Evolutionary conservation across 495 filamentous ascomycete genomes (phyloP).

Genomic region (Copromyces sp.): DNA sequence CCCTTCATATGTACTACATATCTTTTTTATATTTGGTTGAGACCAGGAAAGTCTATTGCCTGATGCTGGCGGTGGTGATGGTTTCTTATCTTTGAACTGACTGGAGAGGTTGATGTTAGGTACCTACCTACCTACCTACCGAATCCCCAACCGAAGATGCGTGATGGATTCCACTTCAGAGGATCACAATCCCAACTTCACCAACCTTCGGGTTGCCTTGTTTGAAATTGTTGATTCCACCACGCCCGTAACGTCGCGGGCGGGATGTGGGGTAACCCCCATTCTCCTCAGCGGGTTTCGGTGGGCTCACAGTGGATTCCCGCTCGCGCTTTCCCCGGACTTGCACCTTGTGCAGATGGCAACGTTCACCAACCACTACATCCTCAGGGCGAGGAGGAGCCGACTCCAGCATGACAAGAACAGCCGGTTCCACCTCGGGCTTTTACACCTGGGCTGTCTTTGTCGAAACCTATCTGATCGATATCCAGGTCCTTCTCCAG

Average conservation of each 20-base stretch:
- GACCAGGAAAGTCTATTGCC: not conserved
- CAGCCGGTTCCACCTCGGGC: not conserved
- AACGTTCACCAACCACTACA: not conserved
- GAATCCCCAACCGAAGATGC: not conserved
- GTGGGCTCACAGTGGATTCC: not conserved
- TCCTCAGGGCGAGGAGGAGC: not conserved
- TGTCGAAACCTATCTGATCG: not conserved
- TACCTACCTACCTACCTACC: no score
- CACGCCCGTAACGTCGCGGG: not conserved
- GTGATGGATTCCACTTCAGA: not conserved
- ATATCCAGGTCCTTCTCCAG: not conserved
- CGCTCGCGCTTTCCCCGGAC: not conserved
- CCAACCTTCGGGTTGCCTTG: not conserved
- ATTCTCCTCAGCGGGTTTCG: not conserved
- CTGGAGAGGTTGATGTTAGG: not conserved
- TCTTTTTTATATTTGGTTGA: not conserved
- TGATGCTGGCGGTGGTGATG: not conserved
- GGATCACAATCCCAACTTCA: not conserved
- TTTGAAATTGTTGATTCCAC: not conserved
- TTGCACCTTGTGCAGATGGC: not conserved
- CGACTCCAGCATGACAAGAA: not conserved
- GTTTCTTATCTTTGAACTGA: not conserved
- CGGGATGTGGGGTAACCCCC: not conserved
- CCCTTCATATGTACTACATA: no score
- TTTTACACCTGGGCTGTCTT: not conserved